A percentile compares a stretch with the other conserved stretches of the same genome.
Conservation (phyloP, 495 filamentous ascomycete species). For the Neurospora sp. region DNA sequence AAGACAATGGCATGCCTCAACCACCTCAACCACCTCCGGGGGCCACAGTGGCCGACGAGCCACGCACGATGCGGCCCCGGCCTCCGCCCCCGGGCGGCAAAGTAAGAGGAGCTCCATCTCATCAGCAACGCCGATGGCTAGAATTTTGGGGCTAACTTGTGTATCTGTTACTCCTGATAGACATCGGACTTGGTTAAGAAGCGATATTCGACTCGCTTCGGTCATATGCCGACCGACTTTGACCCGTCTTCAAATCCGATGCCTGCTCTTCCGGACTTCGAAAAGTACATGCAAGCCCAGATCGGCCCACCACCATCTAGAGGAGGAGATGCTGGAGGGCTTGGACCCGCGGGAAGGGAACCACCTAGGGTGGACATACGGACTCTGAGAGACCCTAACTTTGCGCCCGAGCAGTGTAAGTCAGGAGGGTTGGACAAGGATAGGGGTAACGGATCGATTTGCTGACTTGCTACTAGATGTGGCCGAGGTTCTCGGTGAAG, state of each 20-base stretch:
- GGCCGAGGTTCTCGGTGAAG: conserved; percentile 68
- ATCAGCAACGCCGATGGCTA: not conserved
- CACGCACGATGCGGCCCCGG: conserved; percentile 28
- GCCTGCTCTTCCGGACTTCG: conserved; percentile 49
- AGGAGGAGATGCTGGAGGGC: conserved; percentile 32
- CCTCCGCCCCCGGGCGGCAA: conserved; percentile 33
- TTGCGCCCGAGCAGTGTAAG: conserved; percentile 56
- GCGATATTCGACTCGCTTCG: conserved; percentile 86
- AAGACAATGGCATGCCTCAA: conserved; percentile 24
- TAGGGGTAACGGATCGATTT: not conserved
- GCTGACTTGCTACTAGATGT: conserved; percentile 39
- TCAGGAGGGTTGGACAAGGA: not conserved
- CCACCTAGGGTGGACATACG: conserved; percentile 54
- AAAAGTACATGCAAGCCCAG: conserved; percentile 41
- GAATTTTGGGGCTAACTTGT: conserved; percentile 1
- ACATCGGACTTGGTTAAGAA: conserved; percentile 91
- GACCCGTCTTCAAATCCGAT: conserved; percentile 54
- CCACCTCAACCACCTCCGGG: conserved; percentile 25
- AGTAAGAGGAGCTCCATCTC: conserved; percentile 10
- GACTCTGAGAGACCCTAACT: conserved; percentile 67
- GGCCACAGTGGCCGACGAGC: conserved; percentile 20
- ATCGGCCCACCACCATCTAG: conserved; percentile 36
- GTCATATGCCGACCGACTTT: conserved; percentile 58
- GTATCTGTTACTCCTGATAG: conserved; percentile 17
- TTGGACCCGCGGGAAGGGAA: conserved; percentile 1